phyloP scores from a whole-genome alignment of 257 asterid genomes.

The Nyctanthes arbortristis region DNA sequence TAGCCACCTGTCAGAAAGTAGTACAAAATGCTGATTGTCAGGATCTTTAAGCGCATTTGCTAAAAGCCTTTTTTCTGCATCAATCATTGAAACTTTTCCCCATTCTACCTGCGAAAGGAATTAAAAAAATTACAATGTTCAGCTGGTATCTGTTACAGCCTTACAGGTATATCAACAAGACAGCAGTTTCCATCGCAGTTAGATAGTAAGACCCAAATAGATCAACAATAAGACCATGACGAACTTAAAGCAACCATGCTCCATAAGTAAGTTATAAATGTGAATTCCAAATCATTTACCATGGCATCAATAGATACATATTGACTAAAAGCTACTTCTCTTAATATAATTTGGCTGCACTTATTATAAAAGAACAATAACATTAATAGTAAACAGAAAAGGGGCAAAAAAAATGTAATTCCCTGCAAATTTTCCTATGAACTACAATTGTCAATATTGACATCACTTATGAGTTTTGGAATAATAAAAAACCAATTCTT shows the following conservation, averaged over 20 bases:
- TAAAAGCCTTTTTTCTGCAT: conserved; percentile 94
- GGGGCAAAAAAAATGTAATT: background rate
- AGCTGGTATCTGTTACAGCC: conserved; percentile 8
- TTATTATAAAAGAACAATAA: conserved; percentile 1
- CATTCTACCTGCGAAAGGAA: conserved; percentile 74
- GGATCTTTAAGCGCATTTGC: conserved; percentile 82
- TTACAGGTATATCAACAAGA: conserved; percentile 2
- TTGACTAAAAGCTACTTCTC: no score
- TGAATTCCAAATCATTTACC: background rate
- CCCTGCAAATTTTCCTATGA: background rate
- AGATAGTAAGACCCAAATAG: background rate
- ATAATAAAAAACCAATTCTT: background rate
- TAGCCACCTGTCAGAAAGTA: conserved; percentile 91
- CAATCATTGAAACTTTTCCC: conserved; percentile 99
- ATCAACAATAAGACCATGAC: background rate
- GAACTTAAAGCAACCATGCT: background rate
- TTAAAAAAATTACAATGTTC: conserved; percentile 10
- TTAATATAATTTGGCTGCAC: background rate
- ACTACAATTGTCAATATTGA: background rate
- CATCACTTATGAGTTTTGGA: background rate
- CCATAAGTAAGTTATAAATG: background rate
- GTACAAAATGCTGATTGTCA: conserved; percentile 83
- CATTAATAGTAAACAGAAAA: background rate
- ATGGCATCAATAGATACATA: background rate
- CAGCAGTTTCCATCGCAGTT: background rate